phyloP scores from a whole-genome alignment of 768 basidiomycete genomes.

The Terana coerulea region DNA sequence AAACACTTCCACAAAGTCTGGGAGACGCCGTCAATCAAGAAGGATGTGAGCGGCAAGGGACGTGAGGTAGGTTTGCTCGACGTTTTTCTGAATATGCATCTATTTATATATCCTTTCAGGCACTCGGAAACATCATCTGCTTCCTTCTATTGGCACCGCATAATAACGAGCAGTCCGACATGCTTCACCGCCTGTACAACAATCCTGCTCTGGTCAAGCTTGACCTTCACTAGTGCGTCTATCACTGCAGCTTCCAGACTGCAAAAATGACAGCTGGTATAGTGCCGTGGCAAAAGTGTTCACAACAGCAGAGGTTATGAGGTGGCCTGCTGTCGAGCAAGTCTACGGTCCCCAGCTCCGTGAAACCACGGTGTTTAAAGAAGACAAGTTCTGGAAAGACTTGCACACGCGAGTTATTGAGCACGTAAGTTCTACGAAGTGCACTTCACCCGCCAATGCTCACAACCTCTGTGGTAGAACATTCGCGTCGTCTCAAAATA shows the following conservation, averaged over 20 bases:
- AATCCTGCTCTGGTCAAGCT: conserved; percentile 80
- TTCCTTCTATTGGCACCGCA: conserved; percentile 92
- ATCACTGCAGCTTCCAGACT: neutral
- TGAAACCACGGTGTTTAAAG: conserved; percentile 75
- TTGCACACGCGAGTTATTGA: conserved; percentile 95
- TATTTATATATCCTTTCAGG: conserved; percentile 40
- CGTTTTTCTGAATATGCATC: neutral
- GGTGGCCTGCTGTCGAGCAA: conserved; percentile 91
- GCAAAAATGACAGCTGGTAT: conserved; percentile 16
- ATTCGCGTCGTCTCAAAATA: conserved; percentile 92
- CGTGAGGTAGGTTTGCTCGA: conserved; percentile 49
- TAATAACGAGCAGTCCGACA: conserved; percentile 96
- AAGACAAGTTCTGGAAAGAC: conserved; percentile 87
- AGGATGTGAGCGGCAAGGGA: conserved; percentile 68
- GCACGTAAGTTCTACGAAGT: conserved; percentile 61
- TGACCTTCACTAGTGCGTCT: conserved; percentile 74
- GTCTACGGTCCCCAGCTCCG: conserved; percentile 85
- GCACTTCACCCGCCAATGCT: neutral
- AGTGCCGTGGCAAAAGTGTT: conserved; percentile 96
- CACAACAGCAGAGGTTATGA: conserved; percentile 87
- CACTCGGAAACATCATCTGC: conserved; percentile 91
- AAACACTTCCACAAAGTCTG: conserved; percentile 96
- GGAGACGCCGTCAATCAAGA: conserved; percentile 94
- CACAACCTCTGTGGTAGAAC: conserved; percentile 55
- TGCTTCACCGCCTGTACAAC: conserved; percentile 82